Conservation (phyloP, 306 rosid species). For the Trifolium pratense region DNA sequence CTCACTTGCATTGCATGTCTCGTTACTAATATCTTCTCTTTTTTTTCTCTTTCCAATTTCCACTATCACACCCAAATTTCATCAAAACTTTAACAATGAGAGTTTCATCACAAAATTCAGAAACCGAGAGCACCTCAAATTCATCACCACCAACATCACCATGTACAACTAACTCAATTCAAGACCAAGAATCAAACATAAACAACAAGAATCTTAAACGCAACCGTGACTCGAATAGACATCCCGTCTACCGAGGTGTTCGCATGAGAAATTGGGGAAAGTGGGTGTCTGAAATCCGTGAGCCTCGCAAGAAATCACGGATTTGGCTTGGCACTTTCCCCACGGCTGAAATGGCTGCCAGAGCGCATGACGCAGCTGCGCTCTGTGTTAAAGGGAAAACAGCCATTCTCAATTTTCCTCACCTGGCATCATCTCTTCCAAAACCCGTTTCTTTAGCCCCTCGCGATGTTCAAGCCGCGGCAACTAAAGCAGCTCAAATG, state of each 20-base stretch:
- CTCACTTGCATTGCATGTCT: conserved; percentile 36
- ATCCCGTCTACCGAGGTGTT: conserved; percentile 76
- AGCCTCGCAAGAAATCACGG: conserved; percentile 92
- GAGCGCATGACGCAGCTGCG: conserved; percentile 97
- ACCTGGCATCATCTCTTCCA: conserved; percentile 64
- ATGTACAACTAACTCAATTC: not conserved
- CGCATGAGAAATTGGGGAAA: conserved; percentile 97
- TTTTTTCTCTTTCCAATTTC: conserved; percentile 18
- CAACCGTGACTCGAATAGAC: conserved; percentile 59
- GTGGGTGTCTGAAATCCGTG: conserved; percentile 98
- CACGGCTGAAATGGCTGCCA: conserved; percentile 91
- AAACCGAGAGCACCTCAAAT: conserved; percentile 59
- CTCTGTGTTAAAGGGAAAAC: conserved; percentile 73
- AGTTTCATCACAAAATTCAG: conserved; percentile 46
- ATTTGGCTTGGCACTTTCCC: conserved; percentile 97
- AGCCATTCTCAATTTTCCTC: conserved; percentile 86
- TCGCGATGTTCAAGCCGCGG: conserved; percentile 83
- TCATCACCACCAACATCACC: conserved; percentile 45
- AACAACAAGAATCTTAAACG: conserved; percentile 38
- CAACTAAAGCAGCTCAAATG: conserved; percentile 82
- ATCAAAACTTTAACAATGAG: conserved; percentile 33
- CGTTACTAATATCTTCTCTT: not conserved
- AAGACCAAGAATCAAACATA: not conserved
- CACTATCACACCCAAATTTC: not conserved
- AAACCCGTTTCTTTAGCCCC: conserved; percentile 75